Base-by-base conservation (phyloP, 192 early-diverging fungal species). In the Paraglomus brasilianum region DNA sequence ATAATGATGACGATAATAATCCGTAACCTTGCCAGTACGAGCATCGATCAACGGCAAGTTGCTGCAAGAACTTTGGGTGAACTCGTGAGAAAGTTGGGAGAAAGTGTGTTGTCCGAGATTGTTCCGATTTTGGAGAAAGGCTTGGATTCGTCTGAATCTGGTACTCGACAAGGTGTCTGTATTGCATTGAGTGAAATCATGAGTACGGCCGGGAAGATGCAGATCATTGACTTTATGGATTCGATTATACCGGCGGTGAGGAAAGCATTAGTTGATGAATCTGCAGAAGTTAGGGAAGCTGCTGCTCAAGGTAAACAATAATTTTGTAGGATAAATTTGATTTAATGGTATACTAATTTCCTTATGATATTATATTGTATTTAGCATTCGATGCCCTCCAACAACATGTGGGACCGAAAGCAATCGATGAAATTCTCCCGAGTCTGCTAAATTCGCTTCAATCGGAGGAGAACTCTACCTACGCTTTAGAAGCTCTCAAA, bases 361-460 rank as follows among this genome's bases (percentile, higher is more conserved):
- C 15, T 69, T 60, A 60, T 72, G n/a, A n/a, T n/a, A n/a, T n/a
- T n/a, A n/a, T 60, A 8, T 55, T 66, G 5, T 66, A n/a, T 19
- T 46, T 74, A 43, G 92, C 97, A 0, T 99, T 97, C 70, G 96
- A 97, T 80, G 89, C 88, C 38, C 81, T 99, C 47, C 95, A 96
- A 75, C 91, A 96, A 77, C 83, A 89, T 69, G 78, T 95, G 58
- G 97, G 97, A 36, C 79, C 88, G n/a, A 92, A 87, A 67, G 94
- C 92, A 48, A 94, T 98, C 74, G 97, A 99, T 71, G 85, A 91
- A 50, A 88, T 99, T 13, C 77, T 99, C 53, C 95, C 96, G n/a
- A 86, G 83, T 17, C 74, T 98, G 46, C 88, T 98, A 66, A 89
- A 86, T 62, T 88, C 86, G 46, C 84, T 99, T 44, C 81, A 82